Percentiles rank a stretch among this genome's conserved stretches.
phyloP scores from a whole-genome alignment of 371 early-diverging fungal genomes.

The Apophysomyces ossiformis region DNA sequence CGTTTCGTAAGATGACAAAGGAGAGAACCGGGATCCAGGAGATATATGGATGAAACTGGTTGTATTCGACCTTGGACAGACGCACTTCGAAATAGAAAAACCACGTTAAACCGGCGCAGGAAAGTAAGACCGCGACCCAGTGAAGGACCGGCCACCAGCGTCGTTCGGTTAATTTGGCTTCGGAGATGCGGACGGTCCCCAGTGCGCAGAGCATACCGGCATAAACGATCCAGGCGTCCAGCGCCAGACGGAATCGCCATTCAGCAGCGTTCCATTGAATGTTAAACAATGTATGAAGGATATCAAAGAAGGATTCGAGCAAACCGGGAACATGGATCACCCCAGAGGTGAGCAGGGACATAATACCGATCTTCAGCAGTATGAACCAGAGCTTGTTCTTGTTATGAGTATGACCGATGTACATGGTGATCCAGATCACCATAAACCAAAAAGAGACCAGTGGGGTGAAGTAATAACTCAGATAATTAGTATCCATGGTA shows the following conservation, averaged over 20 bases:
- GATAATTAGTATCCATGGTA: slow-evolving; percentile 69
- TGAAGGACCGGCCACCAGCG: slow-evolving; percentile 44
- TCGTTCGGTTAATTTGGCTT: slow-evolving; percentile 44
- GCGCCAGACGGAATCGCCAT: slow-evolving; percentile 68
- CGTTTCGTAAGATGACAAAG: slow-evolving; percentile 74
- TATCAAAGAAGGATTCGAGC: slow-evolving; percentile 45
- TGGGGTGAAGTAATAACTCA: slow-evolving; percentile 83
- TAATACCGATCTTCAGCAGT: slow-evolving; percentile 53
- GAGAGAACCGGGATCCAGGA: slow-evolving; percentile 66
- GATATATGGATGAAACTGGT: slow-evolving; percentile 64
- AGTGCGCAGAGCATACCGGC: slow-evolving; percentile 63
- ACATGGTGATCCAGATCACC: slow-evolving; percentile 73
- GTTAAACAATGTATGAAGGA: slow-evolving; percentile 46
- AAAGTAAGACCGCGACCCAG: slow-evolving; percentile 28
- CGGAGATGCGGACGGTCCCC: slow-evolving; percentile 47
- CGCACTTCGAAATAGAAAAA: slow-evolving; percentile 60
- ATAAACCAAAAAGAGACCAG: slow-evolving; percentile 77
- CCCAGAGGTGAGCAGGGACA: slow-evolving; percentile 37
- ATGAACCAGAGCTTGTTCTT: slow-evolving; percentile 44
- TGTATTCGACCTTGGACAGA: slow-evolving; percentile 59
- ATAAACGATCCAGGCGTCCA: slow-evolving; percentile 69
- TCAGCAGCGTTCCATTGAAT: slow-evolving; percentile 61
- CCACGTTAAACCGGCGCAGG: slow-evolving; percentile 43
- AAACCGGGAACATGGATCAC: slow-evolving; percentile 52
- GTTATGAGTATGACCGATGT: slow-evolving; percentile 49